Conservation (phyloP, 2,329 filamentous ascomycete genomes). For the Penicillium hesseltinei region DNA sequence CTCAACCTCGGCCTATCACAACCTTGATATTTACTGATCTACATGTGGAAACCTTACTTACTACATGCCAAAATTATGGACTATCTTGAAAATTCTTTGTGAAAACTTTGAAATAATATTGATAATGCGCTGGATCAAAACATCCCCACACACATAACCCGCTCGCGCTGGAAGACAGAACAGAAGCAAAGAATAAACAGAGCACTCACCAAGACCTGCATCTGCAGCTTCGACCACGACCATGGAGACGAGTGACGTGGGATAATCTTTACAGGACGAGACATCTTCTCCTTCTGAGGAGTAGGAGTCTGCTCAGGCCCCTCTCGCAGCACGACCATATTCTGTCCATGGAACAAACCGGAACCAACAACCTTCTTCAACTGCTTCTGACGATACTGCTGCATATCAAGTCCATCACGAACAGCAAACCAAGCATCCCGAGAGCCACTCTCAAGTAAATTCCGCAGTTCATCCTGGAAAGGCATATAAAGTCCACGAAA, state of each 20-base stretch:
- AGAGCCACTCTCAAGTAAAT: constrained; percentile 28
- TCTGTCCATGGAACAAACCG: constrained; percentile 1
- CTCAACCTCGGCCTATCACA: neutral
- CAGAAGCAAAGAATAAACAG: neutral
- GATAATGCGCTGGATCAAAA: neutral
- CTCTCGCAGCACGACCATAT: neutral
- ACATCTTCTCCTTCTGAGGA: neutral
- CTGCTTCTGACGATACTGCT: constrained; percentile 10
- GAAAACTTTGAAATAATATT: neutral
- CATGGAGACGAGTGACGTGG: neutral
- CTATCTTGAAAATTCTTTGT: too few relatives aligned
- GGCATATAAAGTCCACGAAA: constrained; percentile 12
- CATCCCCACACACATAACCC: neutral
- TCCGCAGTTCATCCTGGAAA: constrained; percentile 26
- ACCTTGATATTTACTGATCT: neutral
- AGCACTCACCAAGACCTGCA: neutral
- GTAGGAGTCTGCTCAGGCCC: neutral
- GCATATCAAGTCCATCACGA: neutral
- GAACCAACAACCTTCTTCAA: neutral
- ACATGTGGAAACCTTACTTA: neutral
- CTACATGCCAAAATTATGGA: neutral
- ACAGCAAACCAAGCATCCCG: constrained; percentile 29
- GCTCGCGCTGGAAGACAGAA: neutral
- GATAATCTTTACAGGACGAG: neutral
- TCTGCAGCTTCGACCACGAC: neutral